Percentiles rank a stretch among this genome's conserved stretches.
Conservation (phyloP, 768 basidiomycete species). For the Podaxis mareebaensis region DNA sequence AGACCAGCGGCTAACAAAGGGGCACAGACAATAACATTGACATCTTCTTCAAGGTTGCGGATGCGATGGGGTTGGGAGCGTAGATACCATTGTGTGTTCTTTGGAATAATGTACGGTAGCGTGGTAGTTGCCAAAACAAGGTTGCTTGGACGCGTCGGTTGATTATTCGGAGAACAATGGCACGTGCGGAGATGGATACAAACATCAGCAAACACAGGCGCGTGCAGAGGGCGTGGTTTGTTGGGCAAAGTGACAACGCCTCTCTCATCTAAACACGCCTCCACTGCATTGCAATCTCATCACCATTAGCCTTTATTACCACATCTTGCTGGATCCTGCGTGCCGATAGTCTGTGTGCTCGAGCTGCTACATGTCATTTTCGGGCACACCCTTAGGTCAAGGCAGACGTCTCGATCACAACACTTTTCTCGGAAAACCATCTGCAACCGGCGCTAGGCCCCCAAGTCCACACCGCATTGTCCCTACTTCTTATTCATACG, state of each 20-base stretch:
- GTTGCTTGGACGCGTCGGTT: constrained; percentile 2
- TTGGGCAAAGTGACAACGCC: not conserved
- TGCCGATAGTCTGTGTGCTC: constrained; percentile 20
- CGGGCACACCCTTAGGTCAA: constrained; percentile 80
- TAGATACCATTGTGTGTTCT: not conserved
- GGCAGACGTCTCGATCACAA: constrained; percentile 83
- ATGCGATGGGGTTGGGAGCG: constrained; percentile 31
- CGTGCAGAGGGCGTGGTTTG: constrained; percentile 10
- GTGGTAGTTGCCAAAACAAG: not conserved
- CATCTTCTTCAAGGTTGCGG: constrained; percentile 42
- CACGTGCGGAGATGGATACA: constrained; percentile 18
- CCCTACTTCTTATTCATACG: constrained; percentile 69
- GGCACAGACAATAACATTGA: constrained; percentile 44
- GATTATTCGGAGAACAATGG: constrained; percentile 12
- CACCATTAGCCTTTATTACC: not conserved
- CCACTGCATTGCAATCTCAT: constrained; percentile 1
- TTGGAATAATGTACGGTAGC: not conserved
- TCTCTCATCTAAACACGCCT: not conserved
- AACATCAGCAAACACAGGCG: constrained; percentile 13
- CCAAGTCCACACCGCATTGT: constrained; percentile 41
- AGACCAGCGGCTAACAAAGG: not conserved
- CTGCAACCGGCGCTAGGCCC: constrained; percentile 35
- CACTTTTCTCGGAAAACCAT: constrained; percentile 70
- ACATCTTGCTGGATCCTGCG: constrained; percentile 19
- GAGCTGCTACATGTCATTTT: constrained; percentile 75